A percentile compares a stretch with the other conserved stretches of the same genome.
Evolutionary conservation across 2,329 filamentous ascomycete species (phyloP).

Genomic region (Sclerotinia trifoliorum): DNA sequence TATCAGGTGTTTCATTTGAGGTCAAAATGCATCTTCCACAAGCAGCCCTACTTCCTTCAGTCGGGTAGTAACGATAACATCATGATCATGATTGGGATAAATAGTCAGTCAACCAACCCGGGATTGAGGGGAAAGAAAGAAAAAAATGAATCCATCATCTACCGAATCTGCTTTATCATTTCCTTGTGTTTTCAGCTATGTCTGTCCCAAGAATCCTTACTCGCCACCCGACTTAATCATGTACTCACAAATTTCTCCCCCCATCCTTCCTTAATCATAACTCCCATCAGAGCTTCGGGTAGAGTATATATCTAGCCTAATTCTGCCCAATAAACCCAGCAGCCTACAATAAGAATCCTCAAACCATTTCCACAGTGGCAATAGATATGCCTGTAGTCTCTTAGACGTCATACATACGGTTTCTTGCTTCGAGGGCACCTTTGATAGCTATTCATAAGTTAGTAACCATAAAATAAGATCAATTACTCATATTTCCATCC

Average conservation of each 20-base stretch:
- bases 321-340: not conserved
- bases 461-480: conserved; percentile 47
- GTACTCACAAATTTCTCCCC: not conserved
- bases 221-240: not conserved
- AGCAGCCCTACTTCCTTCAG: too few relatives aligned
- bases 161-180: not conserved
- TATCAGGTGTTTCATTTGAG: too few relatives aligned
- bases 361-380: rapidly evolving
- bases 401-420: conserved; percentile 33
- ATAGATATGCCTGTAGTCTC: not conserved
- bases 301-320: not conserved
- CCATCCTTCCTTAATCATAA: too few relatives aligned
- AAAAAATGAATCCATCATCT: not conserved
- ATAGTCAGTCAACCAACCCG: not conserved
- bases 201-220: not conserved
- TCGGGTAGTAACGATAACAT: too few relatives aligned
- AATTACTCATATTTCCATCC: conserved; percentile 42
- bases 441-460: conserved; percentile 28
- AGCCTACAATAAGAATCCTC: rapidly evolving
- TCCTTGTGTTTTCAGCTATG: not conserved
- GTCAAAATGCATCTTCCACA: too few relatives aligned
- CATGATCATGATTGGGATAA: too few relatives aligned
- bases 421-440: conserved; percentile 29
- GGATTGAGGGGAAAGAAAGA: not conserved
- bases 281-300: not conserved